phyloP scores from a whole-genome alignment of 2,329 filamentous ascomycete species.

The Claviceps arundinis region DNA sequence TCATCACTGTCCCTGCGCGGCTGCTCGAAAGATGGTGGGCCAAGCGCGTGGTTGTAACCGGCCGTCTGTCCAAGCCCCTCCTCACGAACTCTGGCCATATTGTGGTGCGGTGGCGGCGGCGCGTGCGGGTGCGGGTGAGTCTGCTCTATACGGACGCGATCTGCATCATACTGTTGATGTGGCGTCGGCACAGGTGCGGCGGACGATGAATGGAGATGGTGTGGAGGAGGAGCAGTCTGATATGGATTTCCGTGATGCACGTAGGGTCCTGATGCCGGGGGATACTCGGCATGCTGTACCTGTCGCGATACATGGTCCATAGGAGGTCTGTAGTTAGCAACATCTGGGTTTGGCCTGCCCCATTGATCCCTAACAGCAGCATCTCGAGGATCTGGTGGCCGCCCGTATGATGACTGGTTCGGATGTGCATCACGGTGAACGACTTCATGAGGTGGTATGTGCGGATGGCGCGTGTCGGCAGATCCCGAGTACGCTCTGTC shows the following conservation, averaged over 20 bases:
- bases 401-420: conserved; percentile 31
- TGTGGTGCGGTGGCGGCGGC: conserved; percentile 20
- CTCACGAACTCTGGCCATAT: conserved; percentile 28
- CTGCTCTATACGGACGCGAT: conserved; percentile 31
- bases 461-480: conserved; percentile 29
- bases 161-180: conserved; percentile 33
- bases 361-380: conserved; percentile 18
- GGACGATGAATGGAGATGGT: conserved; percentile 22
- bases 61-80: conserved; percentile 37
- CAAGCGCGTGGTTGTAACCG: conserved; percentile 32
- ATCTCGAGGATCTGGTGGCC: conserved; percentile 25
- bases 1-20: conserved; percentile 27
- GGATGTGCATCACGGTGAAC: conserved; percentile 31
- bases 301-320: conserved; percentile 25
- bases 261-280: conserved; percentile 27
- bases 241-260: conserved; percentile 18
- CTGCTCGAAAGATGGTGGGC: conserved; percentile 26
- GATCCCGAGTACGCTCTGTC: conserved; percentile 36
- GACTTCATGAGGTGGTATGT: conserved; percentile 22
- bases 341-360: conserved; percentile 14
- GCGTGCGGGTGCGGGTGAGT: conserved; percentile 24
- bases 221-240: conserved; percentile 18
- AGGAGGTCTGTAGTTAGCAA: conserved; percentile 20
- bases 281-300: conserved; percentile 32
- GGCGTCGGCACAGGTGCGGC: conserved; percentile 17